A percentile compares a stretch with the other conserved stretches of the same genome.
Conservation (phyloP, 108 stramenopile genomes). For the Cylindrotheca fusiformis region DNA sequence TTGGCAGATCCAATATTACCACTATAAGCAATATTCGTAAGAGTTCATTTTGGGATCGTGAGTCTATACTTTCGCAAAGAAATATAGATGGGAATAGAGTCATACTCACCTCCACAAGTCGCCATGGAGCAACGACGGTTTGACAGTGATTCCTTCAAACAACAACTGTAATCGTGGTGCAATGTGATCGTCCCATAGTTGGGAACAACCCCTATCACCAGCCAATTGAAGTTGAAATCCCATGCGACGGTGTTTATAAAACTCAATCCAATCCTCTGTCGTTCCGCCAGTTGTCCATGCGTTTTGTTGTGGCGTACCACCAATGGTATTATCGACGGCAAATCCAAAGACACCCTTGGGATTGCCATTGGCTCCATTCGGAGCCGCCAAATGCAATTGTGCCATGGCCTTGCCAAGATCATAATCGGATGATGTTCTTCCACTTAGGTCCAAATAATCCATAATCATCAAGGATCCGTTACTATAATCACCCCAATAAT, state of each 20-base stretch:
- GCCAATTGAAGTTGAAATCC: conserved; percentile 38
- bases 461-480: conserved; percentile 38
- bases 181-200: not conserved
- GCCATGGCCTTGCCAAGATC: conserved; percentile 51
- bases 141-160: conserved; percentile 13
- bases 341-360: conserved; percentile 49
- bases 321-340: conserved; percentile 56
- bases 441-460: conserved; percentile 47
- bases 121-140: conserved; percentile 46
- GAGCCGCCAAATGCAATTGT: conserved; percentile 46
- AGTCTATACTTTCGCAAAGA: too few relatives aligned
- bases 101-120: conserved; percentile 44
- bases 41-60: too few relatives aligned
- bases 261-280: conserved; percentile 45
- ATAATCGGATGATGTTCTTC: conserved; percentile 30
- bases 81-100: too few relatives aligned
- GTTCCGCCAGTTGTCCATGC: conserved; percentile 20
- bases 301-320: conserved; percentile 57
- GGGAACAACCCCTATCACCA: conserved; percentile 2
- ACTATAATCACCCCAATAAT: conserved; percentile 36
- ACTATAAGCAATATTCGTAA: too few relatives aligned
- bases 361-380: conserved; percentile 23
- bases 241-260: conserved; percentile 42
- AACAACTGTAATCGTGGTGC: not conserved
- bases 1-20: conserved; percentile 34